These are phyloP conservation scores for Puccinia sorghi DNA, from an alignment of 1,284 basidiomycete genomes.

Conservation along the genomic window DNA sequence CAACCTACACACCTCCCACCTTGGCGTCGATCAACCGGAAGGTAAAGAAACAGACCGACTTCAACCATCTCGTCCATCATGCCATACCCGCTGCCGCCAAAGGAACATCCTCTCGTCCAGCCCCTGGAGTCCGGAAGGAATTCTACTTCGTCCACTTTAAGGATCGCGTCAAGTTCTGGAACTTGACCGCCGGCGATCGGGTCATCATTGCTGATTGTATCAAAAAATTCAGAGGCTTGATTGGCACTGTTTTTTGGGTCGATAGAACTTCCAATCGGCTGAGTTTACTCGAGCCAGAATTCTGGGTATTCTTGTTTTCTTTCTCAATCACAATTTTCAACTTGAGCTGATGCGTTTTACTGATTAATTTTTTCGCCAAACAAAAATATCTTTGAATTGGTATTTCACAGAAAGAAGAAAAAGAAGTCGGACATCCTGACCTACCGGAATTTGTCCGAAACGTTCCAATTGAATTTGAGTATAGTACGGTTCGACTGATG, in stretches of 20 bases:
- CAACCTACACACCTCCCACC: conserved; percentile 37
- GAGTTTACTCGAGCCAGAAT: conserved; percentile 39
- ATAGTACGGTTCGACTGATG: conserved; percentile 47
- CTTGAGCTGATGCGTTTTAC: background rate
- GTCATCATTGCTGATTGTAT: conserved; percentile 48
- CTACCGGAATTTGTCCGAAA: conserved; percentile 24
- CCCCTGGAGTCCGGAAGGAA: conserved; percentile 41
- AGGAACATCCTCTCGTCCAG: conserved; percentile 38
- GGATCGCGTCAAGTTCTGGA: conserved; percentile 49
- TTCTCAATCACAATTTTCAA: background rate
- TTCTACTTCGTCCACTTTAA: conserved; percentile 47
- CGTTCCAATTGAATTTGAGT: conserved; percentile 47
- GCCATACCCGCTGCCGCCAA: conserved; percentile 41
- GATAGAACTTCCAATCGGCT: conserved; percentile 43
- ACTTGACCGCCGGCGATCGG: conserved; percentile 44
- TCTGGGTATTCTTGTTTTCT: conserved; percentile 26
- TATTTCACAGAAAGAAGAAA: conserved; percentile 40
- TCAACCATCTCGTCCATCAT: conserved; percentile 49
- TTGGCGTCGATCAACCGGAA: conserved; percentile 14
- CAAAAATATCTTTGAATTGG: background rate
- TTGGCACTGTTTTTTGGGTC: conserved; percentile 45
- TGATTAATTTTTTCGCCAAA: background rate
- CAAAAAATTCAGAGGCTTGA: conserved; percentile 24
- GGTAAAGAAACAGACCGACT: conserved; percentile 44
- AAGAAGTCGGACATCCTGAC: conserved; percentile 30